These are phyloP conservation scores for Kingdonia uniflora DNA, from an alignment of 164 flowering plant species.

Conservation along the genomic window DNA sequence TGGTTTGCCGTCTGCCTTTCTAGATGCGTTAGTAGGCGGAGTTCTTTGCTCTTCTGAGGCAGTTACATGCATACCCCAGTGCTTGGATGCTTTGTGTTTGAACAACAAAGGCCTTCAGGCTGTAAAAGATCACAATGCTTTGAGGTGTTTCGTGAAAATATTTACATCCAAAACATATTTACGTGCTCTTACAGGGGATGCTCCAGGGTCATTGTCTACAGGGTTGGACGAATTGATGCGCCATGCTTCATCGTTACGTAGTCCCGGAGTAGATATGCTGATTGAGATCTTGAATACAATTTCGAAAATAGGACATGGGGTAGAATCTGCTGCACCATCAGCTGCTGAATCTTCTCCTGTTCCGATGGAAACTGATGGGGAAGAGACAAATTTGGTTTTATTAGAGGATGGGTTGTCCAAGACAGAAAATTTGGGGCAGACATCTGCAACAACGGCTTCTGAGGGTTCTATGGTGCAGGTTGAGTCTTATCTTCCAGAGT, in stretches of 20 bases:
- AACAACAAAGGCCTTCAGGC: constrained; percentile 81
- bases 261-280: constrained; percentile 74
- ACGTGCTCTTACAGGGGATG: constrained; percentile 64
- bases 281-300: constrained; percentile 62
- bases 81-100: constrained; percentile 87
- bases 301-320: constrained; percentile 53
- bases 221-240: constrained; percentile 91
- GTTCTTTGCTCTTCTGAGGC: constrained; percentile 82
- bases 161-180: constrained; percentile 71
- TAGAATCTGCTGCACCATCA: constrained; percentile 28
- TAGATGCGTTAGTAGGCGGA: constrained; percentile 84
- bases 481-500: constrained; percentile 68
- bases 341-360: constrained; percentile 34
- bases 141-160: constrained; percentile 81
- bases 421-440: constrained; percentile 36
- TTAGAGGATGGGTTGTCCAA: constrained; percentile 31
- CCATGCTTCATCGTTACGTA: constrained; percentile 74
- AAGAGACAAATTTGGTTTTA: constrained; percentile 31
- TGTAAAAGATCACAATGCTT: constrained; percentile 74
- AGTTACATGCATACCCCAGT: constrained; percentile 80
- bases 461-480: constrained; percentile 33
- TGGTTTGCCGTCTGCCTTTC: constrained; percentile 71
- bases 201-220: constrained; percentile 64
- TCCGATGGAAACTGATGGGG: constrained; percentile 84
- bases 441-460: constrained; percentile 31